Base-by-base conservation (phyloP, 306 rosid genomes). In the Hippophae rhamnoides region DNA sequence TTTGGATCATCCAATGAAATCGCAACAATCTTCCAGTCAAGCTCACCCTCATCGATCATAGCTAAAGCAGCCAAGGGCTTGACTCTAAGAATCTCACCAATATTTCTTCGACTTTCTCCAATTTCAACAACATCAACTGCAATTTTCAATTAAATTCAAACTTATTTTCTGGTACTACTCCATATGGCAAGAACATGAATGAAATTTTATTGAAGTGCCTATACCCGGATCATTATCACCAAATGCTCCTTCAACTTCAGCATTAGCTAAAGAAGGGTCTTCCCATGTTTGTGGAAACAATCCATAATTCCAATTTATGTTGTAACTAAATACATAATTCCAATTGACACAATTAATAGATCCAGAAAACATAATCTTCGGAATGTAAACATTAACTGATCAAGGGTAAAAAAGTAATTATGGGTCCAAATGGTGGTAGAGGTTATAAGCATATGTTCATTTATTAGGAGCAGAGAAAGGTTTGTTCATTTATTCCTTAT, bases 11-110 rank as follows among this genome's bases (percentile, higher is more conserved):
- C 95, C 56, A 92, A 63, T 55, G 99, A 86, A 75, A 93, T 86
- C 64, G 97, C 95, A 73, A 93, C 80, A 63, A 92, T 86, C 74
- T 93, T 92, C 99, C 99, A 93, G 89, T 93, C 99, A 68, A 93
- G 97, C 64, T 93, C 99, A 65, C 99, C 99, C 76, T 88, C 99
- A 76, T 93, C 99, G 69, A 93, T 88, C 99, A 93, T 93, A 48
- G 99, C 99, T 59, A 93, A 75, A 61, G 95, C 97, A 78, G 80
- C 99, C 79, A 93, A 71, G 47, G 99, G 96, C 74, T 93, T 93
- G 60, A 93, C 81, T 75, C 49, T 88, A 61, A 88, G 88, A 80
- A 93, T 65, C 64, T 86, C 83, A 1, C 97, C 97, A 44, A 86
- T 71, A 62, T 90, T 86, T 71, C 95, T 54, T 49, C 41, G 86